These are phyloP conservation scores for Gamsiella multidivaricata DNA, from an alignment of 192 early-diverging fungal genomes.

Conservation along the genomic window DNA sequence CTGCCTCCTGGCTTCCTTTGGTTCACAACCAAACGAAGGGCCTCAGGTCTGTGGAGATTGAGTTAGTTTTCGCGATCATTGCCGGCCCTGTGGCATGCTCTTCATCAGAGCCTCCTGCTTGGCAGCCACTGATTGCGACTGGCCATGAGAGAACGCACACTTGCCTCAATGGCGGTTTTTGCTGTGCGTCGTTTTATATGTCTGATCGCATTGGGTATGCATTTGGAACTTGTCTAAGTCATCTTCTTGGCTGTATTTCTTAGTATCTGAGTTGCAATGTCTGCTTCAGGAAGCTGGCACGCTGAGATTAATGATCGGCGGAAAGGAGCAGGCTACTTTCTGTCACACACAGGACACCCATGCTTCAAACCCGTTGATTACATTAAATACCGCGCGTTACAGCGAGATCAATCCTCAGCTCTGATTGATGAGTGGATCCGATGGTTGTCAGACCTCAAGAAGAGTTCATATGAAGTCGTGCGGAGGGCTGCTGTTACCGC, in stretches of 20 bases:
- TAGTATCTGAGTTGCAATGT: slow-evolving; percentile 25
- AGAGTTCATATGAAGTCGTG: slow-evolving; percentile 27
- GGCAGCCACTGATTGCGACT: slow-evolving; percentile 45
- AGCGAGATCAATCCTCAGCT: slow-evolving; percentile 16
- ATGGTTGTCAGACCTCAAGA: slow-evolving; percentile 23
- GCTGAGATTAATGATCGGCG: slow-evolving; percentile 22
- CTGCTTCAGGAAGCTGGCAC: slow-evolving; percentile 28
- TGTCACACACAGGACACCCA: slow-evolving; percentile 25
- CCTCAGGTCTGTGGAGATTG: slow-evolving; percentile 42
- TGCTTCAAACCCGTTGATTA: slow-evolving; percentile 33
- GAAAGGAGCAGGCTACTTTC: slow-evolving; percentile 44
- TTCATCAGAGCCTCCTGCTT: slow-evolving; percentile 38
- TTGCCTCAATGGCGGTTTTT: slow-evolving; percentile 11
- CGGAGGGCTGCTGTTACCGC: slow-evolving; percentile 26
- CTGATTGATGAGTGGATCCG: slow-evolving; percentile 33
- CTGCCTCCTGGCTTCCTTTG: slow-evolving; percentile 47
- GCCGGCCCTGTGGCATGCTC: slow-evolving; percentile 36
- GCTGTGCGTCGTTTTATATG: slow-evolving; percentile 4
- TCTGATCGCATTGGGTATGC: slow-evolving; percentile 8
- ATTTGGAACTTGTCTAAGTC: slow-evolving; percentile 8
- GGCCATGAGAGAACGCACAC: slow-evolving; percentile 33
- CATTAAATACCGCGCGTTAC: slow-evolving; percentile 25
- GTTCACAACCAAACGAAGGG: slow-evolving; percentile 38
- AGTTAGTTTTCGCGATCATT: slow-evolving; percentile 48
- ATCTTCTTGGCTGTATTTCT: slow-evolving; percentile 16